These are phyloP conservation scores for Prunus fruticosa DNA, from an alignment of 306 rosid species.

Conservation along the genomic window DNA sequence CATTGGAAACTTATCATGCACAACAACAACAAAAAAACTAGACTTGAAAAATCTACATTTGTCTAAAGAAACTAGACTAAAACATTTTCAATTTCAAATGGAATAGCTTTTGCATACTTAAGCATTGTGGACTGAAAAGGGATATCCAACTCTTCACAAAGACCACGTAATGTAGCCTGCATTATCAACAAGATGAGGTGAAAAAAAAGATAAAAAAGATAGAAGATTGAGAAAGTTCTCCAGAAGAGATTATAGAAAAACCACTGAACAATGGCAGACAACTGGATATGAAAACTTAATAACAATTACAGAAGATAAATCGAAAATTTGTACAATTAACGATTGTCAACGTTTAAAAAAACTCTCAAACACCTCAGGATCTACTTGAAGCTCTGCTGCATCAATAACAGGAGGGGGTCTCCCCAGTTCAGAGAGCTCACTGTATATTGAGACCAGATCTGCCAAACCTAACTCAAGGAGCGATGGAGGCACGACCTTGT, in stretches of 20 bases:
- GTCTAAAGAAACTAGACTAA: neutral
- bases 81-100: conserved; percentile 9
- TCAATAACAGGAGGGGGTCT: conserved; percentile 63
- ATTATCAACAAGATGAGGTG: conserved; percentile 17
- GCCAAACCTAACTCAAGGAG: conserved; percentile 72
- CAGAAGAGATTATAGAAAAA: neutral
- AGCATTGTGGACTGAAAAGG: conserved; percentile 75
- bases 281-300: too few relatives aligned
- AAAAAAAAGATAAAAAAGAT: neutral
- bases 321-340: too few relatives aligned
- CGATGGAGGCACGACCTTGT: conserved; percentile 63
- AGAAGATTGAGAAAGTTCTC: conserved; percentile 7
- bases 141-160: conserved; percentile 69
- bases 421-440: conserved; percentile 63
- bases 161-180: conserved; percentile 62
- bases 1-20: conserved; percentile 24
- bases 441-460: conserved; percentile 58
- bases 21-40: neutral
- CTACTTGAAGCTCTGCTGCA: conserved; percentile 60
- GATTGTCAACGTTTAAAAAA: neutral
- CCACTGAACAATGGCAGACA: neutral
- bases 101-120: conserved; percentile 43
- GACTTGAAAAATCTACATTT: neutral
- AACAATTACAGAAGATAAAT: too few relatives aligned
- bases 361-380: conserved; percentile 58